These are phyloP conservation scores for Sphagnum tenellum DNA, from an alignment of 225 moss, liverwort and hornwort species.

Conservation along the genomic window DNA sequence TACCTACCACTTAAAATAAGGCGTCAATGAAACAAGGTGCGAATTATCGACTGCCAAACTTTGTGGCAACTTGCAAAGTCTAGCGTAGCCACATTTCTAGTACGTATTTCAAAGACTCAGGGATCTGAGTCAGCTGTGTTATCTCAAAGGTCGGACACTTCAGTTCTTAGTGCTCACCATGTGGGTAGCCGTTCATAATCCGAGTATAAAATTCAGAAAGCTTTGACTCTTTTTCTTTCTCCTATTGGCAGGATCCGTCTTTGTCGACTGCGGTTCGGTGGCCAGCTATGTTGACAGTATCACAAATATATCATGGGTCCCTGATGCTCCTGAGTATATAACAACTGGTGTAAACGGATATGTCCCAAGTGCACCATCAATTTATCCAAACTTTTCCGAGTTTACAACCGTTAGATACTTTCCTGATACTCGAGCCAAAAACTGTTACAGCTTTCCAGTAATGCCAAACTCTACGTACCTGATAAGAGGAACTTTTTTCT, in stretches of 20 bases:
- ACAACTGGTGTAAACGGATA: slow-evolving; percentile 2
- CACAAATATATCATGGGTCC: slow-evolving; percentile 10
- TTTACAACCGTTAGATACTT: slow-evolving; percentile 7
- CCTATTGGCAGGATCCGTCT: slow-evolving; percentile 5
- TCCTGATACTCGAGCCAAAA: slow-evolving; percentile 2
- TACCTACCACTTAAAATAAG: too few species aligned
- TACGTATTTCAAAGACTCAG: too few species aligned
- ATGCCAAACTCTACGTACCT: slow-evolving; percentile 2
- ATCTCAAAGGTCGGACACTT: too few species aligned
- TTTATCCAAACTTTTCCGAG: background rate
- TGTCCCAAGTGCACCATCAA: background rate
- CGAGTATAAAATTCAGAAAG: too few species aligned
- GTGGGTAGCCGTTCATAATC: too few species aligned
- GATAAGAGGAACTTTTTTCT: slow-evolving; percentile 7
- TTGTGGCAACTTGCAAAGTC: too few species aligned
- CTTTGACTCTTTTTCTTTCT: too few species aligned
- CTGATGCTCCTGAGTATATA: slow-evolving; percentile 5
- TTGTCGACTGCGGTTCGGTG: slow-evolving; percentile 11
- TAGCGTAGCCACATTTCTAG: too few species aligned
- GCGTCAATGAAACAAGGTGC: too few species aligned
- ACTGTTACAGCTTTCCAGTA: slow-evolving; percentile 15
- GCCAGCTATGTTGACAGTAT: background rate
- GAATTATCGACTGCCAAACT: too few species aligned
- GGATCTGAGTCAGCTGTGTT: too few species aligned
- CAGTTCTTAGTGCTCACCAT: too few species aligned